Base-by-base conservation (phyloP, 495 filamentous ascomycete species). In the Hypomontagnella monticulosa region DNA sequence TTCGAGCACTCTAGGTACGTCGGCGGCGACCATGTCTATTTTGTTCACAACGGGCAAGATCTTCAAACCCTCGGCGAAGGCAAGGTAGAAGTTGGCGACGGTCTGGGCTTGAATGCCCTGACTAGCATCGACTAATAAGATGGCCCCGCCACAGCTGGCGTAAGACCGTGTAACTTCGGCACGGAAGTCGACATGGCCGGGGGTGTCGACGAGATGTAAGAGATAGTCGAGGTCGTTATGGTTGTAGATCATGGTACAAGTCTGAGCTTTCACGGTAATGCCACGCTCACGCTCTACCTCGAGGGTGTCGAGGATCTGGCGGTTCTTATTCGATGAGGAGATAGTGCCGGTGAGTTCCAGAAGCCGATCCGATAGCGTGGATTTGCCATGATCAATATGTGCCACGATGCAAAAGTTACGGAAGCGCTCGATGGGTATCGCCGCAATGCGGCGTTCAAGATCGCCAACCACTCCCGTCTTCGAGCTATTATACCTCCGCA, bases 181-280 rank as follows among this genome's bases (percentile, higher is more conserved):
- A 34, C 95, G 86, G 76, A 99, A 99, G 77, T 99, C 95, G 40
- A 99, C 95, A 80, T 99, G 95, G 7, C 95, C 95, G 9, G 95
- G 95, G 0, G 95, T 99, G 78, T 99, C 95, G 48, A 99, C 93
- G 40, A 99, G 82, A 78, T 99, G 95, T 10, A 99, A 80, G 20
- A 99, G 81, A 76, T 98, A 97, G 72, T 99, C 95, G 54, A 89
- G 82, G 2, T 90, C 92, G 16, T 91, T 81, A 74, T 93, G 80
- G 34, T 91, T 91, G 77, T 97, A 97, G 40, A 99, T 84, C 95
- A 99, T 99, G 34, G 87, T 93, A 79, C 96, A 98, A 53, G 95
- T 98, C 80, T 99, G 96, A 42, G 95, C 95, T 80, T 99, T 99
- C 74, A 99, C 95, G 2, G 95, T 99, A 71, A 99, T 99, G 43